These are phyloP conservation scores for Artemisia princeps DNA, from an alignment of 140 eudicot genomes.

Conservation along the genomic window DNA sequence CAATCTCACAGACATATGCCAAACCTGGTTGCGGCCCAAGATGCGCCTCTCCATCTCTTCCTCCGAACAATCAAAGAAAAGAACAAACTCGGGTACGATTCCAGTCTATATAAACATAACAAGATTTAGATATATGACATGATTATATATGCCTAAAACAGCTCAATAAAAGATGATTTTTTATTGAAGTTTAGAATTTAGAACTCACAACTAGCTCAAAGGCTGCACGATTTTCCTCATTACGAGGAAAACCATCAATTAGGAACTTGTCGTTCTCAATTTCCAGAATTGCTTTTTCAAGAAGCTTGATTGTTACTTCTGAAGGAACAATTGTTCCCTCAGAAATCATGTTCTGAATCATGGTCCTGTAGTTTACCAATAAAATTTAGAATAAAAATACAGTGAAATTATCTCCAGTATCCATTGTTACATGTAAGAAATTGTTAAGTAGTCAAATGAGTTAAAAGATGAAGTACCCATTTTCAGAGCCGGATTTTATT, in stretches of 20 bases:
- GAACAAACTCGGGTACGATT: slow-evolving; percentile 75
- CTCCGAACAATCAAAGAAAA: slow-evolving; percentile 81
- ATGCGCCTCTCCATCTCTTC: slow-evolving; percentile 96
- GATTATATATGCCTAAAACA: not conserved
- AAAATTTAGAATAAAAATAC: slow-evolving; percentile 1
- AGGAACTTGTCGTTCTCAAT: slow-evolving; percentile 71
- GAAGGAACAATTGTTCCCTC: slow-evolving; percentile 95
- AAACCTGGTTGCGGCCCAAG: slow-evolving; percentile 80
- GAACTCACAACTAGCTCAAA: slow-evolving; percentile 76
- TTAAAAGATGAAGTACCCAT: slow-evolving; percentile 47
- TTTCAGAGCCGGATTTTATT: slow-evolving; percentile 82
- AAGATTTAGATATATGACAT: not conserved
- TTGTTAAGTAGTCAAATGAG: slow-evolving; percentile 3
- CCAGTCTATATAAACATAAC: slow-evolving; percentile 52
- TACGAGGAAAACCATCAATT: slow-evolving; percentile 94
- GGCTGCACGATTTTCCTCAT: slow-evolving; percentile 88
- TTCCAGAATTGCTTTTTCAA: slow-evolving; percentile 78
- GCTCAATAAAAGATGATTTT: not conserved
- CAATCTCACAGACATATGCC: slow-evolving; percentile 10
- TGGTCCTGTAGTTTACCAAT: slow-evolving; percentile 46
- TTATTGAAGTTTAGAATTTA: slow-evolving; percentile 1
- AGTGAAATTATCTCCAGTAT: not conserved
- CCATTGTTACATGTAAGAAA: not conserved
- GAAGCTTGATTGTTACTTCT: slow-evolving; percentile 88
- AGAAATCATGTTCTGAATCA: slow-evolving; percentile 91